Evolutionary conservation across 2,329 filamentous ascomycete species (phyloP).

Genomic region (Sclerotinia glacialis): DNA sequence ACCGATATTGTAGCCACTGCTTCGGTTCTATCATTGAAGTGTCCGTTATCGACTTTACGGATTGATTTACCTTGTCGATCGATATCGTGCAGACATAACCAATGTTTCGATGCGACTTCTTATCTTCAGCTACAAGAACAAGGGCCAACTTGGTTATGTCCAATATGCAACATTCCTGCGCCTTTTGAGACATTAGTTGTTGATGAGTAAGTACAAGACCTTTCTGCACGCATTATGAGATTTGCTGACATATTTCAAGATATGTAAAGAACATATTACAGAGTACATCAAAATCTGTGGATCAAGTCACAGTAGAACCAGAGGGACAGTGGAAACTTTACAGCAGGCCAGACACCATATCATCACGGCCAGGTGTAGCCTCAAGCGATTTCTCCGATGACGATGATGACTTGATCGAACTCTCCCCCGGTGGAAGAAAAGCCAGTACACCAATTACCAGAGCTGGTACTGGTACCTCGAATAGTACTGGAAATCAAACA

Average conservation of each 20-base stretch:
- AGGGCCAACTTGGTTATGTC: slow-evolving; percentile 94
- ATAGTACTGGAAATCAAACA: slow-evolving; percentile 30
- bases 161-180: slow-evolving; percentile 82
- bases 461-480: slow-evolving; percentile 28
- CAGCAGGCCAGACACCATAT: slow-evolving; percentile 27
- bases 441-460: slow-evolving; percentile 34
- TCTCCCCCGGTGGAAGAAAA: slow-evolving; percentile 39
- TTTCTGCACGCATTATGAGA: slow-evolving; percentile 22
- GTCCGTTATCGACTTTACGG: slow-evolving; percentile 82
- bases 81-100: slow-evolving; percentile 77
- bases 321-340: slow-evolving; percentile 69
- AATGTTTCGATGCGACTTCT: slow-evolving; percentile 90
- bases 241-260: slow-evolving; percentile 44
- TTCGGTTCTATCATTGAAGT: slow-evolving; percentile 85
- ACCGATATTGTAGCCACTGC: slow-evolving; percentile 87
- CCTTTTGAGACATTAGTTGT: slow-evolving; percentile 80
- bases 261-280: slow-evolving; percentile 86
- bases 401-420: slow-evolving; percentile 51
- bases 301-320: slow-evolving; percentile 88
- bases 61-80: slow-evolving; percentile 79
- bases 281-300: slow-evolving; percentile 65
- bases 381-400: slow-evolving; percentile 39
- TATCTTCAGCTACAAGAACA: slow-evolving; percentile 95
- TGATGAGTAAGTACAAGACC: slow-evolving; percentile 64
- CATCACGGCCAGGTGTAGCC: slow-evolving; percentile 30